Percentiles rank a stretch among this genome's conserved stretches.
phyloP scores from a whole-genome alignment of 306 rosid species.

The Acacia melanoxylon region DNA sequence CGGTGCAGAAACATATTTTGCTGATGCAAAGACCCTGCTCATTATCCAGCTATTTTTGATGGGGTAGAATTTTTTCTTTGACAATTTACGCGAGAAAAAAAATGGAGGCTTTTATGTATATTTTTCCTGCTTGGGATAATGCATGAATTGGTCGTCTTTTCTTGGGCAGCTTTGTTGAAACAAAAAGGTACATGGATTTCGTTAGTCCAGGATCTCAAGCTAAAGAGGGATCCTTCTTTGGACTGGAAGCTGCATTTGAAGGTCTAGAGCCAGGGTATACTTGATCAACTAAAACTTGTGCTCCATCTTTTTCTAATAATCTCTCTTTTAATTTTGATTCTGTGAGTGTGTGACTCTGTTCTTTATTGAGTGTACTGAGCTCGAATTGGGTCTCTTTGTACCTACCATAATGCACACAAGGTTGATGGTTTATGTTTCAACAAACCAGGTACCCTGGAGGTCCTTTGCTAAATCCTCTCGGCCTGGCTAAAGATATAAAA shows the following conservation, averaged over 20 bases:
- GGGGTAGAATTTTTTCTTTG: slow-evolving; percentile 56
- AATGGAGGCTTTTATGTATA: neutral
- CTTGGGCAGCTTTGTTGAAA: slow-evolving; percentile 74
- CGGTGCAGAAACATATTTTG: slow-evolving; percentile 74
- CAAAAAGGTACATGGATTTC: slow-evolving; percentile 92
- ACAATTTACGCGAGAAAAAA: slow-evolving; percentile 22
- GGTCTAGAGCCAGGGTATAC: slow-evolving; percentile 94
- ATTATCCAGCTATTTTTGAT: slow-evolving; percentile 77
- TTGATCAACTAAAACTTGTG: neutral
- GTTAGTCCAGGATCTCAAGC: slow-evolving; percentile 92
- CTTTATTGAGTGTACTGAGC: neutral
- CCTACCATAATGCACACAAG: neutral
- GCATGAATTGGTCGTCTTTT: slow-evolving; percentile 12
- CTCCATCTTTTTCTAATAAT: neutral
- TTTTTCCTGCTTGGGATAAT: neutral
- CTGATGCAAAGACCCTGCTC: slow-evolving; percentile 70
- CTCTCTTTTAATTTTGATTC: neutral
- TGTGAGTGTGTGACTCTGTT: neutral
- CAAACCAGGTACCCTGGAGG: slow-evolving; percentile 79
- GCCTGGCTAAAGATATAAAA: slow-evolving; percentile 78
- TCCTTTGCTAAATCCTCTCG: slow-evolving; percentile 82
- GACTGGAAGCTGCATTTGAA: slow-evolving; percentile 70
- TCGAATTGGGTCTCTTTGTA: neutral
- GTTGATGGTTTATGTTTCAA: slow-evolving; percentile 25
- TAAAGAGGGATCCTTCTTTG: slow-evolving; percentile 71